phyloP scores from a whole-genome alignment of 176 grass and related monocot genomes.

The Musa itinerans region DNA sequence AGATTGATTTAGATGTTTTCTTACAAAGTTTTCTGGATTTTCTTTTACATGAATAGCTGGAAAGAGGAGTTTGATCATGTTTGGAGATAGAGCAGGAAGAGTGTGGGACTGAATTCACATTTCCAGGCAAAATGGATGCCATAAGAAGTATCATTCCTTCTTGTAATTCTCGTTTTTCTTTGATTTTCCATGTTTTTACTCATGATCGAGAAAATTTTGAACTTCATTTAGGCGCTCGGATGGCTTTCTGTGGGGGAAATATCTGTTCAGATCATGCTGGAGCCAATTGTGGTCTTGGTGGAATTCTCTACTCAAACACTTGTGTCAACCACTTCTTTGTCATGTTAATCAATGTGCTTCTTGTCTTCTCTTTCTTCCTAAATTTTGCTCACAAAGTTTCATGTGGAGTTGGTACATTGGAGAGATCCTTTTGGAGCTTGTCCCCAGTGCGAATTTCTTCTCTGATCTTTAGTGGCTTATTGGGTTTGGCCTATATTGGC shows the following conservation, averaged over 20 bases:
- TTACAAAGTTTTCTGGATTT: too few species aligned
- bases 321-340: slow-evolving; percentile 56
- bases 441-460: slow-evolving; percentile 3
- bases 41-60: too few species aligned
- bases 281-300: slow-evolving; percentile 20
- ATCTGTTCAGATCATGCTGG: slow-evolving; percentile 33
- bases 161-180: too few species aligned
- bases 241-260: slow-evolving; percentile 27
- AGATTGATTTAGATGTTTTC: too few species aligned
- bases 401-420: slow-evolving; percentile 5
- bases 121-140: too few species aligned
- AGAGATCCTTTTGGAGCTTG: too few species aligned
- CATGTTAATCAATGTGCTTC: neutral
- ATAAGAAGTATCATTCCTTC: too few species aligned
- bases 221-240: slow-evolving; percentile 29
- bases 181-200: too few species aligned
- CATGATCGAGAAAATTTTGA: too few species aligned
- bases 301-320: slow-evolving; percentile 42
- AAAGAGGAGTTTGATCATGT: too few species aligned
- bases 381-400: slow-evolving; percentile 36
- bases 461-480: neutral
- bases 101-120: too few species aligned
- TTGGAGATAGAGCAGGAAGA: too few species aligned
- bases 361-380: slow-evolving; percentile 25
- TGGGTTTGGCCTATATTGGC: slow-evolving; percentile 55